Evolutionary conservation across 2,329 filamentous ascomycete genomes (phyloP), one percentile per base, ranked within the genome.

Genomic region (Paraphaeosphaeria sporulosa): DNA sequence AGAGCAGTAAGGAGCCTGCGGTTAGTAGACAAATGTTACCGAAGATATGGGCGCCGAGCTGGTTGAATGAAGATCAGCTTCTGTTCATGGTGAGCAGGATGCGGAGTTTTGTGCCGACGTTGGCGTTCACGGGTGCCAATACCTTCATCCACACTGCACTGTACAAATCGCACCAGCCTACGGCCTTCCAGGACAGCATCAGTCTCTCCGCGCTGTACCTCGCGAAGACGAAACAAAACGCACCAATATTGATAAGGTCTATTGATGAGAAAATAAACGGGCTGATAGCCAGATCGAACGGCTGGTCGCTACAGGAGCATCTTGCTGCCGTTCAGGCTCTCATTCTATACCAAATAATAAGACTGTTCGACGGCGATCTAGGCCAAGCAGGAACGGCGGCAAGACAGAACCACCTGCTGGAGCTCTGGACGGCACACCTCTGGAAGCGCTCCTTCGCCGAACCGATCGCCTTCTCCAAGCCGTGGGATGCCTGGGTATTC

Each of bases 261-360:
- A 72, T 74, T 47, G 50, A 64, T 10, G n/a, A 58, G 34, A 73
- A 74, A 42, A 67, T 73, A 21, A 46, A 64, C 0, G 54, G 38
- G 2, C 59, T 72, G 21, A 56, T 64, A 17, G 54, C 63, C 6
- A 40, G 46, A 1, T 67, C 69, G 1, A 46, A 44, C 3, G 58
- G 13, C 12, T 74, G 73, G 71, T 57, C 63, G 4, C 59, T 74
- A 3, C 23, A 52, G 9, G 66, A 74, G 43, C 72, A 73, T 40
- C 71, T 76, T 19, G 72, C 73, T 10, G 71, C 71, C 10, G 72
- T 75, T 7, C 72, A 76, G 48, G 68, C 73, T 6, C 57, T 76
- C n/a, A 67, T 73, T 30, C 65, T 71, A 49, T 76, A 76, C 53
- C 73, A 76, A 53, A 65, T 69, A 44, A 73, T 74, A 12, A 68